Base-by-base conservation (phyloP, 1,139 yeast genomes). In the Entelexis sorbosivorans region DNA sequence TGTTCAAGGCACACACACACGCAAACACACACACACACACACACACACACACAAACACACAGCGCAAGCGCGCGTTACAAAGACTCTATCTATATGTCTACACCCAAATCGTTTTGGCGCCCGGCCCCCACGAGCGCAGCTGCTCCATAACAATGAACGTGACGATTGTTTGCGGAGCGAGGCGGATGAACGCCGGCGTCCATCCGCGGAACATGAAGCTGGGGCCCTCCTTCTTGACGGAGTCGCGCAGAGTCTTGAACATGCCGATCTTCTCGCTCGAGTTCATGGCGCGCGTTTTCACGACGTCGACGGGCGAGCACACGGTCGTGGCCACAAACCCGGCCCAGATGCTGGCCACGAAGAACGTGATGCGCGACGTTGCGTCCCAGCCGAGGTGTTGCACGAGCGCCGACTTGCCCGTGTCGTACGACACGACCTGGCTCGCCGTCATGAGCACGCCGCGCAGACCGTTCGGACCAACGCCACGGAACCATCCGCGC, bases 281-380 rank as follows among this genome's bases (percentile, higher is more conserved):
- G 57, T 83, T 82, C 95, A 87, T 87, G 55, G 86, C 82, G 63
- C 94, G 73, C 1, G 95, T 87, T 67, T 86, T 87, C 49, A 87
- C 82, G 10, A 87, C 96, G 66, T 87, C 95, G 10, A 91, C 95
- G 0, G 95, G 95, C 1, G 94, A 83, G 65, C 95, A 87, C 20
- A 85, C 83, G 0, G 95, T 87, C 1, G 95, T 86, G 5, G 95
- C 95, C 11, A 85, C 88, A 36, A 86, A 70, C 13, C 95, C 95
- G 0, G 95, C 94, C 56, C 82, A 64, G 54, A 85, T 70, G 3
- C 89, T 81, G 0, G 94, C 85, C 33, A 80, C 64, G 63, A 87
- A 85, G 65, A 86, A 95, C 2, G 95, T 85, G 0, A 79, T 64
- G 58, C 79, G 79, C 51, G 80, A 75, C 26, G 75, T 69, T 38